A percentile compares a stretch with the other conserved stretches of the same genome.
phyloP scores from a whole-genome alignment of 2,329 filamentous ascomycete species.

The Boeremia exigua region DNA sequence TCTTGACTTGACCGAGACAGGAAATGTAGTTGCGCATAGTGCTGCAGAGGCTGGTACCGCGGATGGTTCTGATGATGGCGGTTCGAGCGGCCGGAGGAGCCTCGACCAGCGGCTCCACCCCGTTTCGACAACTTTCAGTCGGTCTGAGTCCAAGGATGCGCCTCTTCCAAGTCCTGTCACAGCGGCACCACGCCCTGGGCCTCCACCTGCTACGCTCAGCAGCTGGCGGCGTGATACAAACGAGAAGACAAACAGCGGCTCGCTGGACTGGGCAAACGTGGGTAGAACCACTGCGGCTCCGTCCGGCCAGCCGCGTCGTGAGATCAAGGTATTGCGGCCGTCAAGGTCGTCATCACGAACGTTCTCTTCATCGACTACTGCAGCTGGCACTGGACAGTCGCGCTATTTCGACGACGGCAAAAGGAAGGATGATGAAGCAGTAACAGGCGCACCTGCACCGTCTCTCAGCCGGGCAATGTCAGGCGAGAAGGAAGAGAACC shows the following conservation, averaged over 20 bases:
- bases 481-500: conserved; percentile 46
- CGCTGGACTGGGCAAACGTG: conserved; percentile 63
- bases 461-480: conserved; percentile 39
- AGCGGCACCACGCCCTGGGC: conserved; percentile 34
- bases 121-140: conserved; percentile 24
- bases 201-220: conserved; percentile 54
- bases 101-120: conserved; percentile 40
- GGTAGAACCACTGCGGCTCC: conserved; percentile 63
- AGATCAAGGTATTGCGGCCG: conserved; percentile 90
- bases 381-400: conserved; percentile 47
- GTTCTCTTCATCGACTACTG: conserved; percentile 43
- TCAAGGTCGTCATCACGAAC: conserved; percentile 67
- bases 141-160: conserved; percentile 29
- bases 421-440: conserved; percentile 39
- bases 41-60: conserved; percentile 22
- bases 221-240: conserved; percentile 56
- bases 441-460: conserved; percentile 15
- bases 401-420: conserved; percentile 59
- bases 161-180: conserved; percentile 27
- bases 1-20: neutral
- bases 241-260: conserved; percentile 39
- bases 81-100: conserved; percentile 36
- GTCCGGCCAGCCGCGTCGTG: conserved; percentile 69
- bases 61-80: conserved; percentile 38
- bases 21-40: conserved; percentile 21